Conservation (phyloP, 2,329 filamentous ascomycete species). For the Talaromyces sp. region DNA sequence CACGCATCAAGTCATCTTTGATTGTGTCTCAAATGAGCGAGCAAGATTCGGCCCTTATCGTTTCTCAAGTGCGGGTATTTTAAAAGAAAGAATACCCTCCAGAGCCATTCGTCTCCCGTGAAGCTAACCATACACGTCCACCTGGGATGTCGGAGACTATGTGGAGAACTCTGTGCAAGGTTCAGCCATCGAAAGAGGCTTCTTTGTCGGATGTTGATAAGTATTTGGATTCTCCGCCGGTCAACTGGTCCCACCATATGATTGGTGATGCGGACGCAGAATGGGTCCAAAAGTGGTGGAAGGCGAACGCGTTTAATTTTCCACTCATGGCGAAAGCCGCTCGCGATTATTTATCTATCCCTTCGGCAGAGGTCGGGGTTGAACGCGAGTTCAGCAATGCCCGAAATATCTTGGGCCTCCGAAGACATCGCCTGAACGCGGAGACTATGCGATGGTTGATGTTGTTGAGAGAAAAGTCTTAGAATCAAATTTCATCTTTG, state of each 20-base stretch:
- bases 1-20: conserved; percentile 14
- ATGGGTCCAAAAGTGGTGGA: conserved; percentile 15
- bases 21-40: conserved; percentile 14
- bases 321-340: conserved; percentile 15
- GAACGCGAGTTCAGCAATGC: conserved; percentile 14
- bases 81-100: conserved; percentile 10
- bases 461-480: conserved; percentile 10
- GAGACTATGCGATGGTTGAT: conserved; percentile 14
- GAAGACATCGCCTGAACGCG: conserved; percentile 11
- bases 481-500: background rate
- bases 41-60: conserved; percentile 8
- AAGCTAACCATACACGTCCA: conserved; percentile 4
- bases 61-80: conserved; percentile 14
- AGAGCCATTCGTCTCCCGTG: conserved; percentile 6
- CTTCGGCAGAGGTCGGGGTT: conserved; percentile 13
- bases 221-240: conserved; percentile 10
- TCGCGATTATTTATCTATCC: conserved; percentile 11
- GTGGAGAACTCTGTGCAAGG: conserved; percentile 8
- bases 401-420: conserved; percentile 12
- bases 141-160: conserved; percentile 11
- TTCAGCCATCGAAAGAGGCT: conserved; percentile 8
- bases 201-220: conserved; percentile 12
- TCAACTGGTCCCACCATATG: conserved; percentile 6
- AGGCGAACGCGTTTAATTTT: conserved; percentile 12
- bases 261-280: conserved; percentile 12